Base-by-base conservation (phyloP, 441 rosid genomes). In the Arabidopsis lyrata region DNA sequence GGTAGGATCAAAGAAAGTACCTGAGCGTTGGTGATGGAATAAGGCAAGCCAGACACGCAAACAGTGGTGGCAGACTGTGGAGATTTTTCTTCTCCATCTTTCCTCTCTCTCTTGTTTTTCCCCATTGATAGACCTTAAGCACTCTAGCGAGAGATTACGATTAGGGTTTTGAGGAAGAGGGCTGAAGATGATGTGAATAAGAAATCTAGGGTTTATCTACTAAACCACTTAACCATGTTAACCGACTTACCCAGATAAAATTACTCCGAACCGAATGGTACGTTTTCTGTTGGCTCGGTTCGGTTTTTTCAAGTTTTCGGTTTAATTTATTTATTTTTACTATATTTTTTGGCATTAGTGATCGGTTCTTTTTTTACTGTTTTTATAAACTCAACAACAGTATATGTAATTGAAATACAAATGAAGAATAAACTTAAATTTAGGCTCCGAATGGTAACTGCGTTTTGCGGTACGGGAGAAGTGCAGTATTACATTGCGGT, bases 21-120 rank as follows among this genome's bases (percentile, higher is more conserved):
- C 98, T 85, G 92, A 72, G 93, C 78, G 67, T 88, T 90, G 62
- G 91, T 89, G 82, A 89, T 88, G 32, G 97, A 80, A 81, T 88
- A 91, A 38, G 98, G 97, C 70, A 95, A 80, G 83, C 92, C 92
- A 55, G 88, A 82, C 70, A 95, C 86, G 79, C 92, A 88, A 4
- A 92, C 87, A 57, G 98, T 95, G 55, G 86, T 83, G 44, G 88
- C 80, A 60, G 88, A 79, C 86, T 92, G 92, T 49, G 80, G 86
- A 42, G 80, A 45, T 48, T 74, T 81, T n/a, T 81, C 83, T 68
- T 77, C 80, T 78, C 74, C 80, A 27, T 77, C 82, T 54, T 58
- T 72, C 39, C 69, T 80, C 45, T 74, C 76, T 62, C 67, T 87
- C 80, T 78, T 87, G 60, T 79, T 88, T 80, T 86, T 89, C 50